Evolutionary conservation across 495 filamentous ascomycete species (phyloP).

Genomic region (Trypethelium eluteriae): DNA sequence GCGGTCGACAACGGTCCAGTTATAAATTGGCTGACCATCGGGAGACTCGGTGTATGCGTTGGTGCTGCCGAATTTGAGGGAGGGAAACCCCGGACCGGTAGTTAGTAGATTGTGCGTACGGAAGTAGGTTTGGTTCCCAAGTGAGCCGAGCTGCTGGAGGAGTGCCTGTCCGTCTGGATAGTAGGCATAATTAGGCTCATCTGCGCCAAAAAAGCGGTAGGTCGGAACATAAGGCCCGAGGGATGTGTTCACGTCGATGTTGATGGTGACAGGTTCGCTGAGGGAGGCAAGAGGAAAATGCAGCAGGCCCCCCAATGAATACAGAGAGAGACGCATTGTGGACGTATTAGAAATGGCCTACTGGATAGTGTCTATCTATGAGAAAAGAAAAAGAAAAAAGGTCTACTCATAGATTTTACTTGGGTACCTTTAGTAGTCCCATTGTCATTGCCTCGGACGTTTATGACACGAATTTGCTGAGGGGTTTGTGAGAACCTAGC

Average conservation of each 20-base stretch:
- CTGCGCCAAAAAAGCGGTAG: conserved; percentile 18
- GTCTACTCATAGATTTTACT: neutral
- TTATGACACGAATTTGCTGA: conserved; percentile 1
- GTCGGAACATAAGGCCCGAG: neutral
- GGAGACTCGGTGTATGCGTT: conserved; percentile 21
- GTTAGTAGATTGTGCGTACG: conserved; percentile 22
- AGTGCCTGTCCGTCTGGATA: conserved; percentile 20
- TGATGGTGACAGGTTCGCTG: neutral
- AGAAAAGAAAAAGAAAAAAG: neutral
- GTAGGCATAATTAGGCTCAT: conserved; percentile 17
- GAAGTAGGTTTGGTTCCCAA: conserved; percentile 25
- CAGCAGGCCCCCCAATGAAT: neutral
- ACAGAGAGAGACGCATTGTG: neutral
- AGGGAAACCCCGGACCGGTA: conserved; percentile 16
- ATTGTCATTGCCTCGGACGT: neutral
- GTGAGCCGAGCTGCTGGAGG: conserved; percentile 18
- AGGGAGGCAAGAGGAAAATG: neutral
- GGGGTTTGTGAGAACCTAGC: neutral
- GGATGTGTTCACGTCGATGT: neutral
- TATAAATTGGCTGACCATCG: conserved; percentile 22
- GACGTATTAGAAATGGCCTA: neutral
- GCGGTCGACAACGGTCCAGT: conserved; percentile 23
- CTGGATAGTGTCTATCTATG: neutral
- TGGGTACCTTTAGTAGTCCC: neutral
- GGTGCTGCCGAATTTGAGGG: conserved; percentile 24